Base-by-base conservation (phyloP, 1,284 basidiomycete genomes). In the Puccinia hordei region DNA sequence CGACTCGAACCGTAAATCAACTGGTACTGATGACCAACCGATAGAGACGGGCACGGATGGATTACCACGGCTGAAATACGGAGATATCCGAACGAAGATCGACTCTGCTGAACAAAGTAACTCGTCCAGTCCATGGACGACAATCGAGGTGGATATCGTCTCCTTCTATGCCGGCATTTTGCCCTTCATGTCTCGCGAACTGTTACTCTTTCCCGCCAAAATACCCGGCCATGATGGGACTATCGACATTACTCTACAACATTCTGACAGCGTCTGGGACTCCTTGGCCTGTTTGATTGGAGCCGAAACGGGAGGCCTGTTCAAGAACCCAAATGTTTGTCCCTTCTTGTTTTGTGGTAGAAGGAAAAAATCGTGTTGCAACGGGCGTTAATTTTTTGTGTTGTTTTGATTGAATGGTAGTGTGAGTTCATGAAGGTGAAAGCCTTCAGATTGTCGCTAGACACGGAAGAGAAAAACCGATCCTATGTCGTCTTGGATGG, bases 161-260 rank as follows among this genome's bases (percentile, higher is more conserved):
- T 69, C 75, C n/a, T 30, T 78, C 41, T 78, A 78, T 55, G 75
- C 75, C 35, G 75, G 75, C 9, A 71, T 66, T 19, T 22, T 78
- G n/a, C 75, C 75, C 12, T 78, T 41, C 65, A 69, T 78, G 75
- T 49, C 75, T 13, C 27, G 46, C 19, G 65, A 78, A 22, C 75
- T 78, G 4, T 19, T 78, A 5, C 61, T 68, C 24, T 78, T 78
- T 66, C 75, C 75, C 3, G 65, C 65, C 38, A 78, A 78, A 49
- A 17, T 68, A 0, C 49, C 65, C 3, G 75, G 75, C 22, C 68
- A 35, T 33, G 75, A 78, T 46, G 75, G 75, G 10, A 51, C 49
- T 19, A 78, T 78, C 35, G 75, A 78, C 51, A 69, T 78, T 41
- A 46, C 38, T 6, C 61, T 78, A 6, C 75, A 78, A 24, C 63